Conservation (phyloP, 129 eudicot genomes). For the Artemisia argyi region DNA sequence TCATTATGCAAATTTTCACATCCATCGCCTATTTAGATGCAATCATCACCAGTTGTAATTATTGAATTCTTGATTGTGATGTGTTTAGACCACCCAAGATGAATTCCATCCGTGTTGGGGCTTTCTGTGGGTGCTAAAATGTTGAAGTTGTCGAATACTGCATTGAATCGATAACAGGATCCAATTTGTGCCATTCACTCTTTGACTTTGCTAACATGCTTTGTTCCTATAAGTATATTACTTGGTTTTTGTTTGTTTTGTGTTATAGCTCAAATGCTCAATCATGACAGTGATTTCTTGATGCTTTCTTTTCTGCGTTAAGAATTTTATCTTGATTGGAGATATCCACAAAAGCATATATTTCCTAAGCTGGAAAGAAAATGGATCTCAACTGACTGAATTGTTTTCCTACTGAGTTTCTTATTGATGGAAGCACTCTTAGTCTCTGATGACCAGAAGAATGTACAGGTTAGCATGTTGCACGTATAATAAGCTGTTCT, state of each 20-base stretch:
- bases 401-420: slow-evolving; percentile 88
- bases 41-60: slow-evolving; percentile 68
- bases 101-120: slow-evolving; percentile 69
- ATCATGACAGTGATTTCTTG: neutral
- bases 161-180: neutral
- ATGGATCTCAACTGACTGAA: slow-evolving; percentile 88
- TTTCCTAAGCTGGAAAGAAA: slow-evolving; percentile 95
- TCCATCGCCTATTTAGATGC: slow-evolving; percentile 67
- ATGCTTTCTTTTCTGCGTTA: slow-evolving; percentile 52
- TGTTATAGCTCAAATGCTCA: slow-evolving; percentile 2
- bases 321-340: slow-evolving; percentile 89
- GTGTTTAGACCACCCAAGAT: slow-evolving; percentile 40
- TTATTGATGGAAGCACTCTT: slow-evolving; percentile 93
- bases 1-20: slow-evolving; percentile 31
- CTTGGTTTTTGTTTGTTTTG: neutral
- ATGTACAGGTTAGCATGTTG: slow-evolving; percentile 78
- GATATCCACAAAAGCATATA: slow-evolving; percentile 97
- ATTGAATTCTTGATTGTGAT: slow-evolving; percentile 34
- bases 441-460: slow-evolving; percentile 96
- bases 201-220: neutral
- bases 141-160: slow-evolving; percentile 34
- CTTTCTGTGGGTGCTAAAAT: slow-evolving; percentile 42
- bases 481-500: no score
- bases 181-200: neutral
- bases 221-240: neutral